Base-by-base conservation (phyloP, 306 rosid species). In the Trichosanthes truncata region DNA sequence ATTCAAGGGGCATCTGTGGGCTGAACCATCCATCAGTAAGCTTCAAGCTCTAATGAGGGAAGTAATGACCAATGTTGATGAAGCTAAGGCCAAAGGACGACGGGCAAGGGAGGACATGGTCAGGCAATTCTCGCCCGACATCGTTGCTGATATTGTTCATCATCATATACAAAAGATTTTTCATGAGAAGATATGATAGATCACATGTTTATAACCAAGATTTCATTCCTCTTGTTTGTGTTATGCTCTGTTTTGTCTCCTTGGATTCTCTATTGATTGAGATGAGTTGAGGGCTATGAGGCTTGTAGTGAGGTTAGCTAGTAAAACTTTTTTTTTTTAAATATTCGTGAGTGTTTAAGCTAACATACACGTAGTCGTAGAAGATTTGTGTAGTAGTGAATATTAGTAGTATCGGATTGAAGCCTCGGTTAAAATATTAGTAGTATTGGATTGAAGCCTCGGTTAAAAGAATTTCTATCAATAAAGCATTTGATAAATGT, bases 1-100 rank as follows among this genome's bases (percentile, higher is more conserved):
- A 53, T 93, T 93, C 61, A 77, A 60, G 83, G 93, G 97, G 75
- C 97, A 93, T 86, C 86, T 87, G 75, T 93, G 98, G 97, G 98
- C 95, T 51, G 95, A 93, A 66, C 98, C 98, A 76, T 91, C 91
- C 1, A 87, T 80, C 36, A 17, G 63, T 31, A 77, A 78, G 84
- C 90, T 91, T 86, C 88, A 46, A 84, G 80, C 61, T 82, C 80
- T 90, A 36, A 87, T 93, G 90, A 91, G 97, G 84, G 86, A 35
- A 43, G 92, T 91, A 66, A 83, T 62, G 81, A 74, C 57, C 26
- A 84, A 90, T 74, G 69, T 67, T 3, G 61, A 81, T 65, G 97
- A 88, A 85, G 95, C 92, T 67, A 87, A 81, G 85, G 87, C 60
- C 35, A 89, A 78, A 82, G 98, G 97, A 6, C 80, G 69, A 56